Percentiles rank a stretch among this genome's conserved stretches.
phyloP scores from a whole-genome alignment of 768 basidiomycete species.

The Stropharia rugosoannulata region DNA sequence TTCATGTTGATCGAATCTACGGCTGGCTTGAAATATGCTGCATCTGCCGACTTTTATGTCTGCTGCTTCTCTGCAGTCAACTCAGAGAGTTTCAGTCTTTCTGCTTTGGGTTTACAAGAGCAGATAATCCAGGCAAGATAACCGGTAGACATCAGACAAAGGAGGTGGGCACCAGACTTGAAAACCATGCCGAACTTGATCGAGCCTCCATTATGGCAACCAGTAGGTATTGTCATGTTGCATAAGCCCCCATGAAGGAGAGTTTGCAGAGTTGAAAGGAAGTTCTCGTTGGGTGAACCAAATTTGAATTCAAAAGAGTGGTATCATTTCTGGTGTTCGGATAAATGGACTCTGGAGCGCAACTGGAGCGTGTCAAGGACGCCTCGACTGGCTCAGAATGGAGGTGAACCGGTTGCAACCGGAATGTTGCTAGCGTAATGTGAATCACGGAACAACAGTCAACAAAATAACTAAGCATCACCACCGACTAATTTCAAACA shows the following conservation, averaged over 20 bases:
- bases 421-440: constrained; percentile 18
- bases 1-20: too few relatives aligned
- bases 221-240: too few relatives aligned
- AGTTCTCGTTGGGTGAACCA: too few relatives aligned
- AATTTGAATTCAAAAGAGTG: too few relatives aligned
- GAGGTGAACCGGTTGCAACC: constrained; percentile 14
- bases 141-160: neutral
- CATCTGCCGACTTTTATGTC: too few relatives aligned
- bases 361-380: neutral
- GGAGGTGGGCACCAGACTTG: neutral
- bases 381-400: constrained; percentile 8
- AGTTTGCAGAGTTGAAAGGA: too few relatives aligned
- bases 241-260: too few relatives aligned
- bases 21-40: too few relatives aligned
- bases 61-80: too few relatives aligned
- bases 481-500: neutral
- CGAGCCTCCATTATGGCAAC: too few relatives aligned
- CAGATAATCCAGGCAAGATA: neutral
- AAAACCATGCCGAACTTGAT: too few relatives aligned
- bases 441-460: constrained; percentile 18
- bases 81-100: neutral
- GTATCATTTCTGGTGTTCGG: neutral
- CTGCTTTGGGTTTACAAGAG: neutral
- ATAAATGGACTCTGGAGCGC: neutral
- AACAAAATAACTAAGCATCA: constrained; percentile 14